Evolutionary conservation across 2,329 filamentous ascomycete species (phyloP), one percentile per base, ranked within the genome.

Genomic region (Fragosphaeria purpurea): DNA sequence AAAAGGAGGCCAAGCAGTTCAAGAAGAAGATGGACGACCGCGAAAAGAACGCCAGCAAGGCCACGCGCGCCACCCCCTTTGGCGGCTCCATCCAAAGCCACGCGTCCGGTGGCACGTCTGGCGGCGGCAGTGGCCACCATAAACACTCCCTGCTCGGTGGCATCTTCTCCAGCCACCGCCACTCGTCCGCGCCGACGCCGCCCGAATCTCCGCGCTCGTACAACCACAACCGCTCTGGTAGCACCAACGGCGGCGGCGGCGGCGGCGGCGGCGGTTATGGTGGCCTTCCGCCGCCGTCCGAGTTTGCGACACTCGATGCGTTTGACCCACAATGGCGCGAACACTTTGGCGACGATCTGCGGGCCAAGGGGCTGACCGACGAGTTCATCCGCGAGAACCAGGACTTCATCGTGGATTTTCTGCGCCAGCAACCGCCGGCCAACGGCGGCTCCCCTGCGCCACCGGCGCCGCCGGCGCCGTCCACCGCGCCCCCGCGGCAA

Each of bases 1-100:
- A 97, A 72, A 97, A 96, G 69, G 93, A 98, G 71, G 93, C 93
- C 37, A 94, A 88, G 70, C 86, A 88, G 53, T 97, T 98, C 71
- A 84, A 90, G 68, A 95, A 96, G 77, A 97, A 96, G 74, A 87
- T 98, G 79, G 85, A 93, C 60, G 90, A 96, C 63, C 79, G 90
- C 57, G 90, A 97, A 70, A 96, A 95, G 78, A 90, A 91, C 31
- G 91, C 89, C 41, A 91, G 85, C 70, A 94, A 94, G 71, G 82
- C 84, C 55, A 96, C 90, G 4, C 82, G 75, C 65, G 76, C 81
- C 55, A 91, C 86, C 37, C 84, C 86, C 0, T 95, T 95, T 60
- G 80, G 77, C 50, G 77, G 77, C 46, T 57, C 67, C 35, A 22
- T 48, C 8, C 47, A 30, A 32, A 38, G 13, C 46, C 39, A 46